Conservation (phyloP, 495 filamentous ascomycete genomes). For the Xylaria sp. region DNA sequence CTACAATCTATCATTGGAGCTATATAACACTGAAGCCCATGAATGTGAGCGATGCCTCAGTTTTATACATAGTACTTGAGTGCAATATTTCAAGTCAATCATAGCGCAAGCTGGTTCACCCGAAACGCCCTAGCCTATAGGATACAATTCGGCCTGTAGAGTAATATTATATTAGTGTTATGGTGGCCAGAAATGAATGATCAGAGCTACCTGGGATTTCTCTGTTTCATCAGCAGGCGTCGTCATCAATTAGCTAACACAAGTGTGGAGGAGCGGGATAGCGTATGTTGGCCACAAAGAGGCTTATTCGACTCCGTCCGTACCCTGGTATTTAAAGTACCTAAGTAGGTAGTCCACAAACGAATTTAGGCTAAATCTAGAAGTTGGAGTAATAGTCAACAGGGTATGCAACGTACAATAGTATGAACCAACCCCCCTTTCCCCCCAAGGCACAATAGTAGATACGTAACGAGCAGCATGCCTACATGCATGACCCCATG, state of each 20-base stretch:
- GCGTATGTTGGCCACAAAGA: neutral
- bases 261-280: neutral
- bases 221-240: neutral
- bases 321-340: neutral
- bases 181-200: no score
- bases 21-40: neutral
- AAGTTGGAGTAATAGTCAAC: slow-evolving; percentile 2
- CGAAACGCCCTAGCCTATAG: neutral
- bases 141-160: neutral
- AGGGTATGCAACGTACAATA: neutral
- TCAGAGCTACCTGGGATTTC: neutral
- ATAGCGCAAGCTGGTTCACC: neutral
- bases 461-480: no score
- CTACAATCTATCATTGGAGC: neutral
- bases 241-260: neutral
- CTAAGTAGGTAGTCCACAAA: neutral
- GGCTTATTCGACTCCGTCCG: neutral
- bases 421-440: neutral
- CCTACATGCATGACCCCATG: neutral
- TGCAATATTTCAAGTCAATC: neutral
- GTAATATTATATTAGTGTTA: neutral
- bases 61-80: neutral
- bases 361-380: slow-evolving; percentile 14
- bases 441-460: neutral
- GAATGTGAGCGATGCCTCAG: neutral